Evolutionary conservation across 179 eudicot species (phyloP).

Genomic region (Beta corolliflora): DNA sequence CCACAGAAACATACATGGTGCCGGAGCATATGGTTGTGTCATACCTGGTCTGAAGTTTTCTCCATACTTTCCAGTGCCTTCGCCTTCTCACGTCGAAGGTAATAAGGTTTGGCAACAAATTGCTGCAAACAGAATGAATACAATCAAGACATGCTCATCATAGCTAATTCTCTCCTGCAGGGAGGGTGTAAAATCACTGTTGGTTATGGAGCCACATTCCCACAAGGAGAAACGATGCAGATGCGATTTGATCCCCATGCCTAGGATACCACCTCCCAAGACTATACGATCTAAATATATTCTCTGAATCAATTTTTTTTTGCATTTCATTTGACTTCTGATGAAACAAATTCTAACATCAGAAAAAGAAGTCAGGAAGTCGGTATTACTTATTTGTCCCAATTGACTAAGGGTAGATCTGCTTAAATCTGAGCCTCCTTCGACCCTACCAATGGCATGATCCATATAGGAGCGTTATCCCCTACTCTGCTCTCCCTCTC

Average conservation of each 20-base stretch:
- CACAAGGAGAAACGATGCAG: not conserved
- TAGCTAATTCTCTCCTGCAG: not conserved
- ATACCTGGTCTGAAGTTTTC: constrained; percentile 77
- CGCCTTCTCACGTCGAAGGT: constrained; percentile 74
- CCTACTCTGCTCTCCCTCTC: not conserved
- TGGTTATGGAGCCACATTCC: not conserved
- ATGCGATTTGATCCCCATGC: not conserved
- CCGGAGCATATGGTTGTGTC: not conserved
- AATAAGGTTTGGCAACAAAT: constrained; percentile 77
- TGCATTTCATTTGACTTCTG: not conserved
- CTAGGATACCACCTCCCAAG: not conserved
- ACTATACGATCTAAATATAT: not conserved
- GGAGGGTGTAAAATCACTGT: not conserved
- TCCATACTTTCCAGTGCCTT: constrained; percentile 68
- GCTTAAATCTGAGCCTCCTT: not conserved
- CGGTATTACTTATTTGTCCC: not conserved
- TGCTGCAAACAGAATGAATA: constrained; percentile 48
- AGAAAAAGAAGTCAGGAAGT: not conserved
- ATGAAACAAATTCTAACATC: not conserved
- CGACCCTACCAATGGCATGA: not conserved
- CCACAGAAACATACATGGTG: constrained; percentile 2
- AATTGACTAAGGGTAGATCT: not conserved
- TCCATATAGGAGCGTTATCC: not conserved
- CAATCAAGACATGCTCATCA: constrained; percentile 16
- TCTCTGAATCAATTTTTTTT: not conserved